Evolutionary conservation across 805 yeast species (phyloP).

Genomic region (Candida piceae): DNA sequence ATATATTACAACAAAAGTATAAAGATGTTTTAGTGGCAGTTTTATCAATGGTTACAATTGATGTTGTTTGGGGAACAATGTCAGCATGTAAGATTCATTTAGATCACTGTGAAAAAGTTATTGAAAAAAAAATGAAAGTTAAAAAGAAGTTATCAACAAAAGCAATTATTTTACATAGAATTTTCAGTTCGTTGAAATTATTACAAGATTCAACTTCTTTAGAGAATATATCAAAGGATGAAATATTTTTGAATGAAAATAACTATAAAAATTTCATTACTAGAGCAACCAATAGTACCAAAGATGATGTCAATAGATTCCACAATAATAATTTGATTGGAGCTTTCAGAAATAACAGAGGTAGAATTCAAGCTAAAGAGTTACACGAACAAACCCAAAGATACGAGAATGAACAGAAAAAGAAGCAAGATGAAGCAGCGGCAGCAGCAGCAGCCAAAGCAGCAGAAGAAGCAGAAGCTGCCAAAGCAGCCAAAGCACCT

Average conservation of each 20-base stretch:
- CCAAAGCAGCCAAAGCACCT: neutral
- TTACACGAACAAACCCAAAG: slow-evolving; percentile 3
- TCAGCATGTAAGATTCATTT: slow-evolving; percentile 75
- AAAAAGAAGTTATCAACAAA: slow-evolving; percentile 67
- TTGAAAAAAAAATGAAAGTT: slow-evolving; percentile 59
- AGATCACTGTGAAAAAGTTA: slow-evolving; percentile 70
- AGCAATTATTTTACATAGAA: slow-evolving; percentile 72
- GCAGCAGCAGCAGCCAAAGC: slow-evolving; percentile 1
- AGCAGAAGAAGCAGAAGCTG: neutral
- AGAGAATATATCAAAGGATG: slow-evolving; percentile 30
- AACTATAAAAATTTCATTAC: slow-evolving; percentile 31
- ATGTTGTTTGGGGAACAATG: slow-evolving; percentile 89
- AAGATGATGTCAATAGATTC: slow-evolving; percentile 22
- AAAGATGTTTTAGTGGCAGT: slow-evolving; percentile 81
- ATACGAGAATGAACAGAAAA: slow-evolving; percentile 3
- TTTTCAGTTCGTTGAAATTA: slow-evolving; percentile 67
- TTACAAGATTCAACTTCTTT: slow-evolving; percentile 72
- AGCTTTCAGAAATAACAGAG: slow-evolving; percentile 19
- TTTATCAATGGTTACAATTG: slow-evolving; percentile 81
- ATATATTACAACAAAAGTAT: slow-evolving; percentile 57
- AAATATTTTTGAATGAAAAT: slow-evolving; percentile 31
- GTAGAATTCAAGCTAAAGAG: slow-evolving; percentile 7
- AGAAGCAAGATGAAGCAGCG: slow-evolving; percentile 2
- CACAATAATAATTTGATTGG: slow-evolving; percentile 21
- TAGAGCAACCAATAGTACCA: slow-evolving; percentile 23